Base-by-base conservation (phyloP, 2,329 filamentous ascomycete genomes). In the Neonectria coccinea region DNA sequence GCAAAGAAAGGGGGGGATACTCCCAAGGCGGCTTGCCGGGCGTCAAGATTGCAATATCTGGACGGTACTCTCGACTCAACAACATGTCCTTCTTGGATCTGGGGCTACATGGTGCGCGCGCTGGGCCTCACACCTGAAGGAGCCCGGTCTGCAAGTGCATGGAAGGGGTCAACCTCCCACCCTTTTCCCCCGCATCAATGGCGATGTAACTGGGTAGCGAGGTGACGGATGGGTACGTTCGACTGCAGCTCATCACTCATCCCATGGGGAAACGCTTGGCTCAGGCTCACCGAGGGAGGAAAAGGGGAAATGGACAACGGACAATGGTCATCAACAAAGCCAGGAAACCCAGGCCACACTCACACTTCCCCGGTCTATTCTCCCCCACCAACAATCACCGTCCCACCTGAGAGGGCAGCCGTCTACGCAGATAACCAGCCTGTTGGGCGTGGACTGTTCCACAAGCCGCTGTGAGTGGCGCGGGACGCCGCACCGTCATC, bases 391-490 rank as follows among this genome's bases (percentile, higher is more conserved):
- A 29, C 33, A 50, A n/a, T 11, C 51, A 18, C n/a, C 11, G 39
- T n/a, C 31, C 31, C 44, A 56, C 53, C 48, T 29, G 54, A 63
- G 48, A 48, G 42, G 48, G 41, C 60, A 42, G 31, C 31, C 31
- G 10, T 33, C 31, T 33, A 33, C 50, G 48, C 22, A 57, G 45
- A 47, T 51, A 56, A 42, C 54, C 47, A 22, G 60, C 33, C 44
- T 42, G 51, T 41, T 53, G 18, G 29, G 27, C 55, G 25, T 41
- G 25, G 50, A 25, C 14, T 44, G 33, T 2, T 56, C 14, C 18
- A n/a, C 27, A 39, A 44, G 12, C 14, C 44, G 31, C 50, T 59
- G 42, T 58, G 45, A 69, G 62, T 64, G 59, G 65, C 39, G 50
- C 62, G 62, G 62, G 44, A 59, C 36, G 33, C 18, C 25, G 22